These are phyloP conservation scores for Opeltia flavorubescens DNA, from an alignment of 495 filamentous ascomycete genomes.

Conservation along the genomic window DNA sequence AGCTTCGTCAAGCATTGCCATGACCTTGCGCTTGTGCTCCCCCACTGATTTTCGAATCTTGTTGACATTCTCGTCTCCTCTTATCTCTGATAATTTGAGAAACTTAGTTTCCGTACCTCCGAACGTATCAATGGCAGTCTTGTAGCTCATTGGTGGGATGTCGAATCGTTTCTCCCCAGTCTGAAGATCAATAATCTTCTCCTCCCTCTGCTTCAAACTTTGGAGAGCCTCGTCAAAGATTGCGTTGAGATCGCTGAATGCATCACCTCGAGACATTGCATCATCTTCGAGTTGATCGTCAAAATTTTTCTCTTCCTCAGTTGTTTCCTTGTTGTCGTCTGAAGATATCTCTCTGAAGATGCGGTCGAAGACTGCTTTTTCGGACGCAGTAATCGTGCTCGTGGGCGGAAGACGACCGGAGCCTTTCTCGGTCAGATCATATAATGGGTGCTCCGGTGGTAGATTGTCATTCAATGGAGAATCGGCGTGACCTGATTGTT, in stretches of 20 bases:
- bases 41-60: not conserved
- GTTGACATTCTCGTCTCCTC: not conserved
- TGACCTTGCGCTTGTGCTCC: slow-evolving; percentile 20
- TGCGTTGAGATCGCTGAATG: slow-evolving; percentile 6
- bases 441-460: not conserved
- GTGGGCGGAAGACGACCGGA: slow-evolving; percentile 6
- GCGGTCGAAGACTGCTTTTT: slow-evolving; percentile 39
- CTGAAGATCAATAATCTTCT: not conserved
- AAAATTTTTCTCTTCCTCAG: not conserved
- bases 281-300: slow-evolving; percentile 4
- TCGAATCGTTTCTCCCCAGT: not conserved
- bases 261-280: not conserved
- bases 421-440: not conserved
- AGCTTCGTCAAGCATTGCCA: slow-evolving; percentile 31
- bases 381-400: slow-evolving; percentile 42
- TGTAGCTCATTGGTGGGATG: not conserved
- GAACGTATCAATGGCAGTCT: slow-evolving; percentile 1
- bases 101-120: not conserved
- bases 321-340: not conserved
- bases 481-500: not conserved
- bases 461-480: not conserved
- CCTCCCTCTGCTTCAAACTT: not conserved
- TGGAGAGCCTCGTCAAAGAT: slow-evolving; percentile 14
- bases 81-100: not conserved
- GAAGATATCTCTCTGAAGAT: slow-evolving; percentile 42